phyloP scores from a whole-genome alignment of 805 yeast genomes.

The Kodamaea sagamina region DNA sequence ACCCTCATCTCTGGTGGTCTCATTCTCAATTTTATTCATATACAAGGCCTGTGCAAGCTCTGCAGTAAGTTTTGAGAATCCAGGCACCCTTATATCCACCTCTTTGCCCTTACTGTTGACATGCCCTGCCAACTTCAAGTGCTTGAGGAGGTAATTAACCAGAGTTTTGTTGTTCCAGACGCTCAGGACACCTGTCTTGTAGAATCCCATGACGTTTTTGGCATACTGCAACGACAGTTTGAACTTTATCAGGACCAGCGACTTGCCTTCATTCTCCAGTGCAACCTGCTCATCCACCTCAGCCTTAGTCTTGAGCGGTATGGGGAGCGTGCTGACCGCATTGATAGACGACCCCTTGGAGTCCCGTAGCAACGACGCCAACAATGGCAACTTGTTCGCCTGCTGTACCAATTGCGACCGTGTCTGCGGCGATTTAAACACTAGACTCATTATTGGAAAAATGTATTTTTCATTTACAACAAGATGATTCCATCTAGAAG shows the following conservation, averaged over 20 bases:
- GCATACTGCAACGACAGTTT: slow-evolving; percentile 49
- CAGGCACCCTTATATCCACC: slow-evolving; percentile 30
- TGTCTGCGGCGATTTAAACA: slow-evolving; percentile 2
- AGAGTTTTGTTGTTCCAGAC: slow-evolving; percentile 49
- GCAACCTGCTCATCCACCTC: slow-evolving; percentile 30
- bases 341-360: slow-evolving; percentile 21
- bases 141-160: slow-evolving; percentile 19
- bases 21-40: slow-evolving; percentile 39
- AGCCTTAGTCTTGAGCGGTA: slow-evolving; percentile 26
- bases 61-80: slow-evolving; percentile 36
- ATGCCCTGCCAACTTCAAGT: slow-evolving; percentile 22
- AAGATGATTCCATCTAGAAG: slow-evolving; percentile 33
- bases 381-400: slow-evolving; percentile 17
- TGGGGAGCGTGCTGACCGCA: slow-evolving; percentile 34
- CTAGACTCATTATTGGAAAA: not conserved
- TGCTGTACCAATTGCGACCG: slow-evolving; percentile 13
- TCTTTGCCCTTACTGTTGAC: slow-evolving; percentile 27
- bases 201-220: slow-evolving; percentile 50
- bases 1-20: slow-evolving; percentile 2
- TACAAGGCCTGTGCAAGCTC: slow-evolving; percentile 38
- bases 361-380: slow-evolving; percentile 19
- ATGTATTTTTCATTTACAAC: not conserved
- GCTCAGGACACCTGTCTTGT: slow-evolving; percentile 57
- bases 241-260: slow-evolving; percentile 21
- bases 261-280: slow-evolving; percentile 18